Conservation (phyloP, 768 basidiomycete species). For the Hericium erinaceus region DNA sequence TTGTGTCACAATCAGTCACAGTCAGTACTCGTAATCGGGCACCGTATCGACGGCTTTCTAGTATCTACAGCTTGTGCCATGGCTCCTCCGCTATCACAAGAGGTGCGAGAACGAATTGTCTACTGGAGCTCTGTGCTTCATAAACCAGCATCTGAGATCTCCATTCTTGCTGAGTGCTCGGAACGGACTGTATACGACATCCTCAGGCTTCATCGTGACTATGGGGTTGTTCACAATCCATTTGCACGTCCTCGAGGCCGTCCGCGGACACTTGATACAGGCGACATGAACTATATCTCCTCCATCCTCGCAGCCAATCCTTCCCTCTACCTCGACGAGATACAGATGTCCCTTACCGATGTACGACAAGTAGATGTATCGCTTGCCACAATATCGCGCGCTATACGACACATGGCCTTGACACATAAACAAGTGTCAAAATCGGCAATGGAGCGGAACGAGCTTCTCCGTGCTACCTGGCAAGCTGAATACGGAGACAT, state of each 20-base stretch:
- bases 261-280: constrained; percentile 12
- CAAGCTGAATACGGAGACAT: constrained; percentile 17
- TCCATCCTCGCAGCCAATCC: constrained; percentile 18
- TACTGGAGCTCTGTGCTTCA: not conserved
- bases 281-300: constrained; percentile 17
- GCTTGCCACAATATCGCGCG: constrained; percentile 21
- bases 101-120: not conserved
- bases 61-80: not conserved
- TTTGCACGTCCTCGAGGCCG: constrained; percentile 12
- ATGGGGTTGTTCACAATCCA: constrained; percentile 13
- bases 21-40: not conserved
- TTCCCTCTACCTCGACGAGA: constrained; percentile 24
- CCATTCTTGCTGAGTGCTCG: not conserved
- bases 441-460: constrained; percentile 22
- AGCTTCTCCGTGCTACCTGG: constrained; percentile 19
- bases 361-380: constrained; percentile 19
- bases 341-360: constrained; percentile 19
- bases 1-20: not conserved
- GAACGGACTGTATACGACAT: constrained; percentile 13
- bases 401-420: constrained; percentile 16
- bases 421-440: constrained; percentile 19
- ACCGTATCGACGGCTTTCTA: too few species aligned
- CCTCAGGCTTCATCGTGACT: constrained; percentile 11
- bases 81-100: not conserved
- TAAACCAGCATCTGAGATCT: not conserved